A percentile compares a stretch with the other conserved stretches of the same genome.
Conservation (phyloP, 208 protist species). For the Vickermania ingenoplastis region DNA sequence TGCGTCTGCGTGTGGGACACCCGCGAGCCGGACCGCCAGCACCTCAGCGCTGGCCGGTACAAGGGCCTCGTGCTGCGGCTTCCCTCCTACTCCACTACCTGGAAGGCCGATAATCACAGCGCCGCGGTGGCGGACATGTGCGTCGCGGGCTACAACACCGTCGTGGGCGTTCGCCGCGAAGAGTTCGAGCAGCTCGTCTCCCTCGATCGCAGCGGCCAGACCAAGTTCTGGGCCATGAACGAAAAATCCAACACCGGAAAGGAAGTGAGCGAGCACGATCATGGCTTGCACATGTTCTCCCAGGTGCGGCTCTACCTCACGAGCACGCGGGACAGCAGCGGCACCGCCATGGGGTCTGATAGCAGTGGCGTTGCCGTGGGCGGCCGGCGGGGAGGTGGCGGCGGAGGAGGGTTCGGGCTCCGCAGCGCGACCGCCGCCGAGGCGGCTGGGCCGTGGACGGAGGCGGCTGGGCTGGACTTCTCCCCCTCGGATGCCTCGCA, state of each 20-base stretch:
- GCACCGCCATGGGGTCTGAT: constrained; percentile 4
- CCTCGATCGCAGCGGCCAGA: constrained; percentile 34
- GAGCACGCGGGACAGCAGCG: constrained; percentile 15
- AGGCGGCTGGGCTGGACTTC: constrained; percentile 44
- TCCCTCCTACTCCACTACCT: constrained; percentile 65
- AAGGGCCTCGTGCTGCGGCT: constrained; percentile 34
- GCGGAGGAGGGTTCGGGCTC: background rate
- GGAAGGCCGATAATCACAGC: constrained; percentile 57
- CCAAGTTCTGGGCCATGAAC: constrained; percentile 62
- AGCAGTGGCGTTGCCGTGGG: constrained; percentile 2
- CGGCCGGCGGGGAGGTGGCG: background rate
- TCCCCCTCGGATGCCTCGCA: constrained; percentile 46
- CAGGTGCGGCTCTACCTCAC: constrained; percentile 34
- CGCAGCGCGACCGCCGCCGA: background rate
- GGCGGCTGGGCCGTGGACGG: background rate
- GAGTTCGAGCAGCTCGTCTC: constrained; percentile 65
- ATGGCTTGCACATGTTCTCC: constrained; percentile 52
- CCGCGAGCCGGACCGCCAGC: constrained; percentile 64
- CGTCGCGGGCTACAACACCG: constrained; percentile 59
- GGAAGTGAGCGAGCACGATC: constrained; percentile 38
- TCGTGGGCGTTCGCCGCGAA: constrained; percentile 29
- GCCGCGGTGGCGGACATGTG: constrained; percentile 35
- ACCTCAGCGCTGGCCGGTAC: constrained; percentile 39
- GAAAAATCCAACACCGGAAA: constrained; percentile 31
- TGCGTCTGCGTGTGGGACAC: constrained; percentile 64